Evolutionary conservation across 1,284 basidiomycete species (phyloP), one percentile per base, ranked within the genome.

Genomic region (Pseudozyma sp.): DNA sequence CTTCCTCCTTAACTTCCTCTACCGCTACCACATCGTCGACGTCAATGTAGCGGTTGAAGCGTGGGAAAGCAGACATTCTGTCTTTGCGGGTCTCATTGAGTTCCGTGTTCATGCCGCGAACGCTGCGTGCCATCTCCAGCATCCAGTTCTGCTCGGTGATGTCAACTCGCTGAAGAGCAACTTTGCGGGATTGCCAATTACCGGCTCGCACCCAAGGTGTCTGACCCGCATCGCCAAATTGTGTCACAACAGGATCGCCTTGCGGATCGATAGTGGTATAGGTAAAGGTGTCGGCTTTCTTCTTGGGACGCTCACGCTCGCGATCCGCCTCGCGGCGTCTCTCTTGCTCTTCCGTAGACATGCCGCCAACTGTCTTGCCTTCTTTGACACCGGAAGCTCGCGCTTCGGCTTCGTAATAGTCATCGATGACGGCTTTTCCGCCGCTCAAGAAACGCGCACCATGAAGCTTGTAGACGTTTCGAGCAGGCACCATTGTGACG

Each of bases 391-490:
- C 82, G 1, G 75, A 78, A 19, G 89, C 90, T 0, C 91, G 88
- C 0, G 89, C 90, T 61, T 91, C 91, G 45, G 91, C 91, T 86
- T 97, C 94, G 86, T 94, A 94, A 86, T 99, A 99, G 86, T 99
- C 96, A 83, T 99, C 96, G 18, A 90, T 89, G 3, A 98, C 91
- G 90, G 93, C 94, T 80, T 90, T 89, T 3, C 95, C 96, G 54
- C 95, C 91, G 70, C 92, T 87, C 56, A 99, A 88, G 87, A 92
- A 92, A 79, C 94, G 93, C 6, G 94, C 91, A 13, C 97, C 96
- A 87, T 97, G 93, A 6, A 95, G 88, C 86, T 97, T 97, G 89
- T 91, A 99, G 8, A 94, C 93, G 79, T 95, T 97, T 50, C 94
- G 89, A 38, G 94, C 93, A 11, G 94, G 92, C 56, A 98, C 91